Evolutionary conservation across 257 asterid species (phyloP).

Genomic region (Lycium ferocissimum): DNA sequence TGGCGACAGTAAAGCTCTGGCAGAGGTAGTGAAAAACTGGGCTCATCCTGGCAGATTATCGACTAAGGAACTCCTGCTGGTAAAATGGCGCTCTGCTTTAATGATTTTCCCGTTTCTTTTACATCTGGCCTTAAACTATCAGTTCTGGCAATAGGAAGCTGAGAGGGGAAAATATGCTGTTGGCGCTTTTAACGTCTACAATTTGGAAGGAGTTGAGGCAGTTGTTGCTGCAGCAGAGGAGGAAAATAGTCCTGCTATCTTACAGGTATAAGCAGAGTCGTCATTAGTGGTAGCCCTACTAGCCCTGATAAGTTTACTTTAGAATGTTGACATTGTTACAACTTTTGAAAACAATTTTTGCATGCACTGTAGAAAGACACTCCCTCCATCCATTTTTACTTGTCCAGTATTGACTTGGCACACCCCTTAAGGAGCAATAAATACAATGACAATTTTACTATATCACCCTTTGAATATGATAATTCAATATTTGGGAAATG

Average conservation of each 20-base stretch:
- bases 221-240: conserved; percentile 97
- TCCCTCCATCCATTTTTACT: too few relatives aligned
- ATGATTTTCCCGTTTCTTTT: conserved; percentile 28
- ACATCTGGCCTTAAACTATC: conserved; percentile 39
- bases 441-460: too few relatives aligned
- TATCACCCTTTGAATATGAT: too few relatives aligned
- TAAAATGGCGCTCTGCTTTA: conserved; percentile 46
- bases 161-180: conserved; percentile 89
- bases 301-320: conserved; percentile 4
- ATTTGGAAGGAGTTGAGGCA: conserved; percentile 94
- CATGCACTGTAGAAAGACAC: neutral
- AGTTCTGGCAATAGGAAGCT: conserved; percentile 64
- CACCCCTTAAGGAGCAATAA: too few relatives aligned
- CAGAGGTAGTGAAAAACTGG: conserved; percentile 88
- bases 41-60: conserved; percentile 70
- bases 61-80: conserved; percentile 79
- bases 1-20: conserved; percentile 88
- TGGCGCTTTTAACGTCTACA: conserved; percentile 93
- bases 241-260: conserved; percentile 86
- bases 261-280: conserved; percentile 68
- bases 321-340: conserved; percentile 12
- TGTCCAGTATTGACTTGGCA: too few relatives aligned
- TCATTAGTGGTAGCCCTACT: neutral
- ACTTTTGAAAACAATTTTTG: neutral
- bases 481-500: too few relatives aligned